Base-by-base conservation (phyloP, 1,139 yeast species). In the Nakaseomyces kungkrabaensis region DNA sequence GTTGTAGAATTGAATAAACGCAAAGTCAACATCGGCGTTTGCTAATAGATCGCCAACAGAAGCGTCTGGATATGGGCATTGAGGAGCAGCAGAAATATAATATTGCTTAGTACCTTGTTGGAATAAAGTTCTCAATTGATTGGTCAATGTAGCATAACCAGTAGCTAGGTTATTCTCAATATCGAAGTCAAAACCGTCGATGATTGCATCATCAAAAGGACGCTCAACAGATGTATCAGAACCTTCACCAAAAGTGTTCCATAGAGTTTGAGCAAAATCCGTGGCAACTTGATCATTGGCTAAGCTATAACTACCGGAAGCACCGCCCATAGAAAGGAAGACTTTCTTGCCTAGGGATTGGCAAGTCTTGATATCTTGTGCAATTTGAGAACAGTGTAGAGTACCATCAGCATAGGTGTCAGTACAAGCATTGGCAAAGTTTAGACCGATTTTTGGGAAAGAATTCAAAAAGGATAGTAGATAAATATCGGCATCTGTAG, bases 31-130 rank as follows among this genome's bases (percentile, higher is more conserved):
- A 43, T 78, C 73, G 24, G 85, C 79, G 37, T 76, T 69, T 26
- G 72, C 71, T 58, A 90, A 68, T 37, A 85, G 70, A 50, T 80
- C 78, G 54, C 95, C 95, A 43, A 85, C 81, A 43, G 85, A 79
- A 6, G 83, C 88, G 71, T 90, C 97, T 24, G 97, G 97, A 65
- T 82, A 86, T 22, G 83, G 85, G 72, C 97, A 90, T 72, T 90
- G 97, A 29, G 97, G 97, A 56, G 97, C 95, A 55, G 96, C 96
- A 49, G 95, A 79, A 47, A 90, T 72, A 67, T 85, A 89, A 70
- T 85, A 90, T 13, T 68, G 61, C 66, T 78, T 82, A 24, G 85
- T 73, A 59, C 81, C 82, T 25, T 71, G 65, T 22, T 71, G 70
- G 60, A 77, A 87, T 53, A 77, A 71, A 11, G 64, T 59, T 71